Evolutionary conservation across 2,329 filamentous ascomycete genomes (phyloP).

Genomic region (Colletotrichum chlorophyti): DNA sequence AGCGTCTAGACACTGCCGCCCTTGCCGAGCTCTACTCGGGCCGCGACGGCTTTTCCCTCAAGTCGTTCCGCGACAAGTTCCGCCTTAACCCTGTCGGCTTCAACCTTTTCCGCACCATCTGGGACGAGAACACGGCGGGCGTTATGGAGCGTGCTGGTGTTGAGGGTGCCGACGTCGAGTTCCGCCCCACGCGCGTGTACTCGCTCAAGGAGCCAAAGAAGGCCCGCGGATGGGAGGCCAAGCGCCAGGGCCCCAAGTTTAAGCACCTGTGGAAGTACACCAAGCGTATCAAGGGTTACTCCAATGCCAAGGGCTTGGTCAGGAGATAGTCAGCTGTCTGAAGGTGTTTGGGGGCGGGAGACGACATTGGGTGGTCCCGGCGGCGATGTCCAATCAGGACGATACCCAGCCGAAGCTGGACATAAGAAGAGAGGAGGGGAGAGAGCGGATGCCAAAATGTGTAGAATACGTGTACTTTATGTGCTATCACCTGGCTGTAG

Average conservation of each 20-base stretch:
- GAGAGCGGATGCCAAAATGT: constrained; percentile 21
- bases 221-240: constrained; percentile 70
- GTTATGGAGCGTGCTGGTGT: constrained; percentile 85
- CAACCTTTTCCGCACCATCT: constrained; percentile 85
- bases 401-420: constrained; percentile 3
- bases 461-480: constrained; percentile 32
- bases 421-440: not conserved
- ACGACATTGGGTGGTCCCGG: not conserved
- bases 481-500: constrained; percentile 29
- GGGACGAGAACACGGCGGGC: constrained; percentile 86
- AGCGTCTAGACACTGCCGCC: constrained; percentile 62
- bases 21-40: constrained; percentile 58
- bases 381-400: not conserved
- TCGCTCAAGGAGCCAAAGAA: constrained; percentile 68
- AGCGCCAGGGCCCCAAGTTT: constrained; percentile 70
- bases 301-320: constrained; percentile 49
- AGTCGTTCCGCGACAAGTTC: constrained; percentile 76
- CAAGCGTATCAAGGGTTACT: constrained; percentile 59
- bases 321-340: constrained; percentile 38
- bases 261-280: constrained; percentile 70
- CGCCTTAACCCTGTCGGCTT: constrained; percentile 77
- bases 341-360: not conserved
- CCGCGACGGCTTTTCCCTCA: constrained; percentile 69
- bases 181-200: constrained; percentile 80
- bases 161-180: constrained; percentile 80